phyloP scores from a whole-genome alignment of 2,329 filamentous ascomycete species.

The Trematosphaeria pertusa region DNA sequence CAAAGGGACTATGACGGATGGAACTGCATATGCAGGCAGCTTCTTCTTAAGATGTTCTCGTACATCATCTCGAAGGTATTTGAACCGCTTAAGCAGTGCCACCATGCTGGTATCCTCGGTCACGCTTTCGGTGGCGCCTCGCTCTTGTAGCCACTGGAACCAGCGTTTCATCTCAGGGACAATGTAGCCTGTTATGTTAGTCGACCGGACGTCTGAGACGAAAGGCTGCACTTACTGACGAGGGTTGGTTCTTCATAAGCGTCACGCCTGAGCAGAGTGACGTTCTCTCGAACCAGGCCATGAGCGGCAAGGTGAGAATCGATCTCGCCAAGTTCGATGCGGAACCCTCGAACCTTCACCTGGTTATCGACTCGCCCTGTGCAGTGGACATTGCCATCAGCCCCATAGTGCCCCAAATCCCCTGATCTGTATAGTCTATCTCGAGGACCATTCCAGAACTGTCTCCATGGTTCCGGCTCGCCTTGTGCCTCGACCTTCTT shows the following conservation, averaged over 20 bases:
- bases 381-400: conserved; percentile 75
- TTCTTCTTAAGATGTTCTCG: conserved; percentile 74
- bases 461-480: conserved; percentile 74
- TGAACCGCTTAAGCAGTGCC: conserved; percentile 66
- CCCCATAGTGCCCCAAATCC: conserved; percentile 79
- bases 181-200: conserved; percentile 64
- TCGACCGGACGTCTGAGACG: background rate
- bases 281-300: conserved; percentile 80
- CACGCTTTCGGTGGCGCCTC: conserved; percentile 46
- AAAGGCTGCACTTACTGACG: conserved; percentile 64
- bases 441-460: conserved; percentile 79
- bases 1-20: conserved; percentile 75
- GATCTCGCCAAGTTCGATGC: conserved; percentile 94
- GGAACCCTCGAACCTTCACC: conserved; percentile 95
- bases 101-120: conserved; percentile 59
- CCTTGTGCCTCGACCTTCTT: conserved; percentile 55
- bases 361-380: conserved; percentile 85
- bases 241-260: conserved; percentile 84
- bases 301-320: conserved; percentile 80
- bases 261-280: conserved; percentile 84
- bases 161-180: conserved; percentile 82
- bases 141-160: conserved; percentile 68
- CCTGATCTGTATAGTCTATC: conserved; percentile 89
- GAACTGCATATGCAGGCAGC: conserved; percentile 77
- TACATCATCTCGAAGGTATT: conserved; percentile 64